These are phyloP conservation scores for Populus pruinosa DNA, from an alignment of 345 rosid species.

Conservation along the genomic window DNA sequence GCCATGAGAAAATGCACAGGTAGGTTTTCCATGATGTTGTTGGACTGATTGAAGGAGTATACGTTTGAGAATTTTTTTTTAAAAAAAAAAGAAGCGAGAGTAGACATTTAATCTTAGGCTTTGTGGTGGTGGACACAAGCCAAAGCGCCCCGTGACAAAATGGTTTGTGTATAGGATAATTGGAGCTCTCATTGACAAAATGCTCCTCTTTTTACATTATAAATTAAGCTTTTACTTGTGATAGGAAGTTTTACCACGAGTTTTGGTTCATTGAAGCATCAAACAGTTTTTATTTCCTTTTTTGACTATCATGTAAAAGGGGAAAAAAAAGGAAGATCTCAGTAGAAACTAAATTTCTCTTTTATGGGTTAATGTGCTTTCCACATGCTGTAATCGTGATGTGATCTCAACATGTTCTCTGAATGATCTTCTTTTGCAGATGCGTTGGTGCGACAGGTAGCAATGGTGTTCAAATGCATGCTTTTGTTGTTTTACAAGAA, in stretches of 20 bases:
- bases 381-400: neutral
- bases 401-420: neutral
- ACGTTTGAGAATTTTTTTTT: neutral
- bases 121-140: too few species aligned
- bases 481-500: conserved; percentile 57
- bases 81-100: too few species aligned
- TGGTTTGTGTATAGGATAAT: too few species aligned
- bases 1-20: neutral
- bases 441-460: conserved; percentile 52
- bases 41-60: neutral
- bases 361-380: neutral
- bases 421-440: conserved; percentile 32
- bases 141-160: neutral
- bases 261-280: neutral
- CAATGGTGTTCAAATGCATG: conserved; percentile 53
- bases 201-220: neutral
- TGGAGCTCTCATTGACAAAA: too few species aligned
- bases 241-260: neutral
- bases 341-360: neutral
- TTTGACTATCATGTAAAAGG: neutral
- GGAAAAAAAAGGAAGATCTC: neutral
- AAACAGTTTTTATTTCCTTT: neutral
- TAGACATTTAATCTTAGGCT: too few species aligned
- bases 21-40: neutral
- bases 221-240: neutral